A percentile compares a stretch with the other conserved stretches of the same genome.
Conservation (phyloP, 23 red algal genomes). For the Gracilaria domingensis region DNA sequence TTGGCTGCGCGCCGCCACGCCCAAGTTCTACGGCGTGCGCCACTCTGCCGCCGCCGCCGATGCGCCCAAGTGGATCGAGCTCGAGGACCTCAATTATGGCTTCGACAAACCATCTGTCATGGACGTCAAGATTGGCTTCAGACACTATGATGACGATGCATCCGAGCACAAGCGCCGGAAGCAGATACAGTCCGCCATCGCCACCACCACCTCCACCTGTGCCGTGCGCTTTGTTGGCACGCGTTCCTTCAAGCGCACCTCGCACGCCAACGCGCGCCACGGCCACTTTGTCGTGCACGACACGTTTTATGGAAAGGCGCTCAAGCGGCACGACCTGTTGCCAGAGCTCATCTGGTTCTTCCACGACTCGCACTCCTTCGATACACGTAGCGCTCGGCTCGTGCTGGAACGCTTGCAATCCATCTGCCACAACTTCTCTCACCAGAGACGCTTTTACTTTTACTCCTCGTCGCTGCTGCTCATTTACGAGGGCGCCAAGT, state of each 20-base stretch:
- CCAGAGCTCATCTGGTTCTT: slow-evolving; percentile 72
- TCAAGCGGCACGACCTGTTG: slow-evolving; percentile 52
- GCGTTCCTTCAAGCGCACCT: slow-evolving; percentile 64
- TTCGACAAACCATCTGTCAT: slow-evolving; percentile 83
- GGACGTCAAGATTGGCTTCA: slow-evolving; percentile 86
- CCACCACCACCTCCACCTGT: slow-evolving; percentile 64
- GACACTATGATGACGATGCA: slow-evolving; percentile 95
- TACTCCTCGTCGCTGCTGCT: slow-evolving; percentile 88
- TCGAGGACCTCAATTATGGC: slow-evolving; percentile 76
- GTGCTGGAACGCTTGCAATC: slow-evolving; percentile 26
- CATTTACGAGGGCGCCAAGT: slow-evolving; percentile 83
- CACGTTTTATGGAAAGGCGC: slow-evolving; percentile 78
- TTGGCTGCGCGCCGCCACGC: slow-evolving; percentile 67
- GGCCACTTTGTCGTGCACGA: slow-evolving; percentile 56
- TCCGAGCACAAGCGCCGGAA: slow-evolving; percentile 63
- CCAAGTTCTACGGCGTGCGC: slow-evolving; percentile 58
- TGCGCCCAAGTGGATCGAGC: not conserved
- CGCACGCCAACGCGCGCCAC: not conserved
- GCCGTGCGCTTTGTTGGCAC: slow-evolving; percentile 84
- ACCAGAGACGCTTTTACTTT: slow-evolving; percentile 73
- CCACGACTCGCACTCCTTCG: slow-evolving; percentile 46
- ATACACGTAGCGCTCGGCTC: not conserved
- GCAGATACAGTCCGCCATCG: slow-evolving; percentile 63
- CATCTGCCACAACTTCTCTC: slow-evolving; percentile 45
- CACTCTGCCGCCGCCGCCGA: not conserved